Evolutionary conservation across 2,329 filamentous ascomycete genomes (phyloP).

Genomic region (Tolypocladium sp.): DNA sequence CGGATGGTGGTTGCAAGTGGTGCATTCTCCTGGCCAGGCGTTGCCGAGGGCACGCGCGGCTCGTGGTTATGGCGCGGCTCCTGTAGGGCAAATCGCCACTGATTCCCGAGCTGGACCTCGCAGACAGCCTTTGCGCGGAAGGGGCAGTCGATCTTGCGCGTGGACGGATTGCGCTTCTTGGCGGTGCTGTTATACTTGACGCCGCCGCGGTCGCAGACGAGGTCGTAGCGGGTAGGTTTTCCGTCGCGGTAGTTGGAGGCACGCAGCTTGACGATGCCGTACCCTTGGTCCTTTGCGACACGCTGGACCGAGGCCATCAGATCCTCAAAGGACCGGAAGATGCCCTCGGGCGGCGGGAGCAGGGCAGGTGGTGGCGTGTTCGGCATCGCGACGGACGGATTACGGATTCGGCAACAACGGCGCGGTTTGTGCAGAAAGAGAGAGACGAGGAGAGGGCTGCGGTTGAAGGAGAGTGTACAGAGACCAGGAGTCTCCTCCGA

Average conservation of each 20-base stretch:
- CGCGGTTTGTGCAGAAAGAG: constrained; percentile 10
- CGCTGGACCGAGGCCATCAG: constrained; percentile 48
- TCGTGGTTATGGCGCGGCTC: constrained; percentile 54
- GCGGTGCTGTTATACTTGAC: constrained; percentile 58
- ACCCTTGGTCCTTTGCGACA: constrained; percentile 52
- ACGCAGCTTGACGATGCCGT: constrained; percentile 53
- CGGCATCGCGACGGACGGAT: constrained; percentile 28
- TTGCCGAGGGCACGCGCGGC: constrained; percentile 43
- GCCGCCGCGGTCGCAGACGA: constrained; percentile 54
- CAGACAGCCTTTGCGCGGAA: constrained; percentile 56
- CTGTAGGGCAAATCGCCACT: constrained; percentile 56
- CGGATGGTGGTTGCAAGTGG: constrained; percentile 49
- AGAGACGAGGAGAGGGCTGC: constrained; percentile 3
- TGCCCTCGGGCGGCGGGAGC: constrained; percentile 49
- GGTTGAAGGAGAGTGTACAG: background rate
- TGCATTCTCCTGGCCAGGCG: constrained; percentile 47
- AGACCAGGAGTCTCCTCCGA: background rate
- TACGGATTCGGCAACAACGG: constrained; percentile 21
- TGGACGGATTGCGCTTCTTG: constrained; percentile 55
- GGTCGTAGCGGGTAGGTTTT: constrained; percentile 52
- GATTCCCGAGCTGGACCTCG: constrained; percentile 52
- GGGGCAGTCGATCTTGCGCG: constrained; percentile 54
- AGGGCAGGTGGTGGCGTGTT: constrained; percentile 38
- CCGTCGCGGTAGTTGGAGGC: constrained; percentile 55
- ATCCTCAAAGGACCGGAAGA: constrained; percentile 51